Conservation (phyloP, 208 protist species). For the Leishmania turanica region DNA sequence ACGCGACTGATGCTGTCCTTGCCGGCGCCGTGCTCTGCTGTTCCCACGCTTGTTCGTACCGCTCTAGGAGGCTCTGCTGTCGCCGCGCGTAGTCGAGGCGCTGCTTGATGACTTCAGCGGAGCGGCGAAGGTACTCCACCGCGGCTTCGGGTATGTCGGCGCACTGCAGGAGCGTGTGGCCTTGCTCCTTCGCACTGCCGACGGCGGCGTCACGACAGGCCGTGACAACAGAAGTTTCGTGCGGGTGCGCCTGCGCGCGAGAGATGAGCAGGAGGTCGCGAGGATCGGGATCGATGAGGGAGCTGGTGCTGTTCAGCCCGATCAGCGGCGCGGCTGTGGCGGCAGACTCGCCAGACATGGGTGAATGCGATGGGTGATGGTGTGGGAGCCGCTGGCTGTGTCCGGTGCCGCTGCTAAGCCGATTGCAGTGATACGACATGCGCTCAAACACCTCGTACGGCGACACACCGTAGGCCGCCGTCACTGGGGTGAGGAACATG, state of each 20-base stretch:
- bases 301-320: conserved; percentile 24
- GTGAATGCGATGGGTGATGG: not conserved
- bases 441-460: conserved; percentile 52
- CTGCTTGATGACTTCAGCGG: conserved; percentile 10
- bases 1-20: not conserved
- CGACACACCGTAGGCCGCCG: conserved; percentile 35
- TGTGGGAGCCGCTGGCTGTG: conserved; percentile 2
- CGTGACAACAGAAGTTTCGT: not conserved
- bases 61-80: conserved; percentile 11
- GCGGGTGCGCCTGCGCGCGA: conserved; percentile 16
- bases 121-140: conserved; percentile 33
- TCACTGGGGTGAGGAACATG: conserved; percentile 52
- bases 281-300: conserved; percentile 26
- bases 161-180: conserved; percentile 27
- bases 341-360: not conserved
- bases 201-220: not conserved
- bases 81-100: conserved; percentile 30
- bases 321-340: not conserved
- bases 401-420: not conserved
- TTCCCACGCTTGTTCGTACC: conserved; percentile 17
- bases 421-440: conserved; percentile 30
- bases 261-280: conserved; percentile 18
- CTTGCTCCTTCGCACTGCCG: conserved; percentile 15
- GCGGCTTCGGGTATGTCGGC: conserved; percentile 26
- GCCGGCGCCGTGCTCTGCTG: not conserved